Conservation (phyloP, 2,329 filamentous ascomycete species). For the Aspergillus sp. region DNA sequence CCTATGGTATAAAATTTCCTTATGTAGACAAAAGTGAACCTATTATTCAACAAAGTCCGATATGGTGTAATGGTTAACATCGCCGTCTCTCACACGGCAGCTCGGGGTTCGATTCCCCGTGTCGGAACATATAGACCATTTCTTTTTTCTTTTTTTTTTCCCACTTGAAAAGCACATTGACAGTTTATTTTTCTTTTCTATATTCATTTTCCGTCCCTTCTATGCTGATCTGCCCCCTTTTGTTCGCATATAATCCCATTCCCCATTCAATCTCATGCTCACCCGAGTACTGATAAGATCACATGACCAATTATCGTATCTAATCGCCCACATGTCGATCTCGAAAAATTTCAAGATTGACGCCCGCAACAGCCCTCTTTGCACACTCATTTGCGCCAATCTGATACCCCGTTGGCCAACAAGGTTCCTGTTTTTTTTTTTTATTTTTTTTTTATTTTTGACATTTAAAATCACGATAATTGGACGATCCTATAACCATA, state of each 20-base stretch:
- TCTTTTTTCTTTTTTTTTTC: background rate
- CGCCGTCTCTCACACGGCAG: conserved; percentile 6
- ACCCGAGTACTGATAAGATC: conserved; percentile 8
- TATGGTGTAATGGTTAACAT: conserved; percentile 7
- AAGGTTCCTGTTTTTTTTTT: background rate
- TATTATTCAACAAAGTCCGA: background rate
- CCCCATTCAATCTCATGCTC: no score
- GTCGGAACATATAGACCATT: background rate
- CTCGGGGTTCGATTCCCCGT: conserved; percentile 7
- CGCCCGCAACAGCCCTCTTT: background rate
- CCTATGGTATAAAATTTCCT: no score
- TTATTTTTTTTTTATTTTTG: no score
- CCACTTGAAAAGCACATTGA: no score
- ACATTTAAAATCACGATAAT: background rate
- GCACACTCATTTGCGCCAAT: background rate
- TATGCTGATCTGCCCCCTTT: no score
- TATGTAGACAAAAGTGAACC: no score
- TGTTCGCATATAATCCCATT: no score
- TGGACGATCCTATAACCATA: background rate
- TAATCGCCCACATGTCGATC: conserved; percentile 5
- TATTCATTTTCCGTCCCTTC: no score
- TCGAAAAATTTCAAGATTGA: conserved; percentile 4
- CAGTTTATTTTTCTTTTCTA: no score
- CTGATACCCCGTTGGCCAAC: background rate
- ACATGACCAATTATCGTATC: conserved; percentile 8